phyloP scores from a whole-genome alignment of 192 early-diverging fungal species.

The Backusella macrospora region DNA sequence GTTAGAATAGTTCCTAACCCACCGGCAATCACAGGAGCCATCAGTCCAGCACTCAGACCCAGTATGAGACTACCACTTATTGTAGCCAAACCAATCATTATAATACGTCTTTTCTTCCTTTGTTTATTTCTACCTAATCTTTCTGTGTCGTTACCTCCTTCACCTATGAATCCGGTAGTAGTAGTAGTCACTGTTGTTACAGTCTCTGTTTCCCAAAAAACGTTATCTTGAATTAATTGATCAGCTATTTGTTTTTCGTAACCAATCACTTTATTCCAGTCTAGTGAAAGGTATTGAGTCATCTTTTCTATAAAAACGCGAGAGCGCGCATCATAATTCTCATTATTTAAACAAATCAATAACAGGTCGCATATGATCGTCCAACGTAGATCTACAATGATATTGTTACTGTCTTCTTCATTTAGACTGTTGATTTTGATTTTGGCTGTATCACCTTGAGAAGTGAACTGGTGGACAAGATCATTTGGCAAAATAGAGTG shows the following conservation, averaged over 20 bases:
- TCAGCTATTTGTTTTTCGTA: conserved; percentile 80
- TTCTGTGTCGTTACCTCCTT: conserved; percentile 48
- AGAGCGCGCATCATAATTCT: conserved; percentile 81
- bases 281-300: conserved; percentile 67
- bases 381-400: conserved; percentile 77
- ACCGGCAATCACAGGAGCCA: conserved; percentile 93
- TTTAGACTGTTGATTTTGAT: conserved; percentile 51
- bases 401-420: conserved; percentile 20
- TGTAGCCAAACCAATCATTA: conserved; percentile 85
- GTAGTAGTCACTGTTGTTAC: conserved; percentile 19
- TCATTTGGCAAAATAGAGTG: conserved; percentile 58
- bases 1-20: conserved; percentile 87
- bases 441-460: conserved; percentile 59
- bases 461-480: conserved; percentile 56
- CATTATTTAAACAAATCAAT: conserved; percentile 79
- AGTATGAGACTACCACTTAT: conserved; percentile 82
- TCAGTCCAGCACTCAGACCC: conserved; percentile 88
- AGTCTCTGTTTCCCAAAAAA: conserved; percentile 32
- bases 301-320: conserved; percentile 75
- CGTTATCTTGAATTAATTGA: conserved; percentile 57
- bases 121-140: conserved; percentile 74
- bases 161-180: conserved; percentile 23
- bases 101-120: conserved; percentile 69
- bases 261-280: conserved; percentile 75
- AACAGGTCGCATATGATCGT: conserved; percentile 89